Percentiles rank a stretch among this genome's conserved stretches.
Evolutionary conservation across 495 filamentous ascomycete species (phyloP).

Genomic region (Aspergillus affinis): DNA sequence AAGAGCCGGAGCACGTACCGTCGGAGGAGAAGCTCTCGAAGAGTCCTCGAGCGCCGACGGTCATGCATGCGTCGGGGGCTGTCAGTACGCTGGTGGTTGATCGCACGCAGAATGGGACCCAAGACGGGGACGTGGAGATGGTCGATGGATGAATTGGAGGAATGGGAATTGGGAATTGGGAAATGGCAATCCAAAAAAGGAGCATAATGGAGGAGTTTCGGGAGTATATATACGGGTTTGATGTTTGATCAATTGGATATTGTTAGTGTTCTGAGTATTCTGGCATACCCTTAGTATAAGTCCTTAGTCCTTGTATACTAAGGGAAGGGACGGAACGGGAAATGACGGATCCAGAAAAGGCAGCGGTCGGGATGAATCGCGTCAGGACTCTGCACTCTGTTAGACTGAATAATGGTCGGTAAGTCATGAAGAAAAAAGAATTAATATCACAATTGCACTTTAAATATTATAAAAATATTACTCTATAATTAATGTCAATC

Average conservation of each 20-base stretch:
- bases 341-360: constrained; percentile 10
- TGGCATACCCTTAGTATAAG: constrained; percentile 1
- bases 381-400: no score
- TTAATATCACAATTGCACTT: no score
- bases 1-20: constrained; percentile 11
- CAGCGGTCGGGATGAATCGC: constrained; percentile 8
- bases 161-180: background rate
- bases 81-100: constrained; percentile 43
- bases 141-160: constrained; percentile 25
- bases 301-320: no score
- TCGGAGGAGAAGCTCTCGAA: constrained; percentile 25
- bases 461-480: no score
- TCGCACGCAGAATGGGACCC: constrained; percentile 19
- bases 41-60: constrained; percentile 32
- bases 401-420: no score
- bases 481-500: constrained; percentile 4
- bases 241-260: constrained; percentile 13
- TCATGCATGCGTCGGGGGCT: constrained; percentile 23
- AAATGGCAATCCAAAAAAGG: constrained; percentile 14
- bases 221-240: constrained; percentile 11
- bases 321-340: constrained; percentile 12
- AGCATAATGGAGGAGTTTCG: constrained; percentile 28
- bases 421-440: no score
- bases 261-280: constrained; percentile 19
- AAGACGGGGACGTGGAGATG: constrained; percentile 46